Evolutionary conservation across 1,284 basidiomycete species (phyloP), one percentile per base, ranked within the genome.

Genomic region (Marasmius oreades): DNA sequence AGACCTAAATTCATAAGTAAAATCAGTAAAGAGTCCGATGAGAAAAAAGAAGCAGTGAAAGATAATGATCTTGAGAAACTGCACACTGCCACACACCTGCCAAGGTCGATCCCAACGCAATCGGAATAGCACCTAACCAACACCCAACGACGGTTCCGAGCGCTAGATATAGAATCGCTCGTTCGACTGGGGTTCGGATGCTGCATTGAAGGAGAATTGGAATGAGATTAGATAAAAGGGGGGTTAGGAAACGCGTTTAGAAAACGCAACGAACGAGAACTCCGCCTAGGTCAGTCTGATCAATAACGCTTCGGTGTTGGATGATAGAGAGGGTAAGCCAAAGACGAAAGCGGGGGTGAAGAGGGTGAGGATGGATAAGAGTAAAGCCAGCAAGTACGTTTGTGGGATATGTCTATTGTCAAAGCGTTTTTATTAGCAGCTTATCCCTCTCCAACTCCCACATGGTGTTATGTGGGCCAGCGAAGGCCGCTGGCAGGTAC

Each of bases 61-160:
- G 24, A n/a, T n/a, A n/a, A n/a, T n/a, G n/a, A n/a, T n/a, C n/a
- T n/a, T n/a, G n/a, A n/a, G n/a, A n/a, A n/a, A 18, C 37, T 36
- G 51, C 23, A 12, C 45, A 42, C n/a, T n/a, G n/a, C 34, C 50
- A 69, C 82, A 56, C 55, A 92, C 93, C 86, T 97, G 95, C 94
- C 94, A 97, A 10, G 93, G 92, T 51, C 93, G 79, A 68, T 95
- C 94, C 95, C 95, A 98, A 70, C 0, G 92, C 88, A 54, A 94
- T 85, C 0, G 92, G 90, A 43, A 94, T 77, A 2, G 81, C 84
- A 16, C 93, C 93, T 6, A 82, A 46, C 93, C 93, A 96, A 39
- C 82, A 79, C 5, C 93, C 93, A 12, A 87, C 23, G 20, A 88
- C 62, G 1, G 90, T 75, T n/a, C 92, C 92, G 18, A 88, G 64